These are phyloP conservation scores for Fusarium haematococcum DNA, from an alignment of 2,329 filamentous ascomycete genomes.

Conservation along the genomic window DNA sequence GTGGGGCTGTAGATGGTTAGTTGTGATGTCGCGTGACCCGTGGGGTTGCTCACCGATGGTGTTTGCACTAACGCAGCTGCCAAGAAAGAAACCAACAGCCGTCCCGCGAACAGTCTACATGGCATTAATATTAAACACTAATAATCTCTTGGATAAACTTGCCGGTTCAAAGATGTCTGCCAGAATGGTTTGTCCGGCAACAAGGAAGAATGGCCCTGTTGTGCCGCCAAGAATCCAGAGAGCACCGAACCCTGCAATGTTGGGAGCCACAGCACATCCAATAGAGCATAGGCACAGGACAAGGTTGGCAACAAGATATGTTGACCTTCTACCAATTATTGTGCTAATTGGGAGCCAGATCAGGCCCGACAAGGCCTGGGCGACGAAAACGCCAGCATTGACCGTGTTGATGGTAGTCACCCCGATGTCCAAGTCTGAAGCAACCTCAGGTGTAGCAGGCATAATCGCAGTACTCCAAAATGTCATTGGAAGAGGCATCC, in stretches of 20 bases:
- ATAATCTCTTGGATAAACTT: neutral
- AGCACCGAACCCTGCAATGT: conserved; percentile 34
- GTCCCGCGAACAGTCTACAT: conserved; percentile 38
- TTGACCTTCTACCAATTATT: conserved; percentile 36
- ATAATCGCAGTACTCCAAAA: conserved; percentile 45
- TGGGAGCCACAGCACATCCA: conserved; percentile 36
- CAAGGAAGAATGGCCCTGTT: conserved; percentile 43
- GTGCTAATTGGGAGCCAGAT: conserved; percentile 44
- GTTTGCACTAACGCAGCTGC: conserved; percentile 42
- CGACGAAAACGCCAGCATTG: conserved; percentile 42
- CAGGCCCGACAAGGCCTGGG: conserved; percentile 39
- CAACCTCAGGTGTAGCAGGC: conserved; percentile 39
- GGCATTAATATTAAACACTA: neutral
- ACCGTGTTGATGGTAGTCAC: conserved; percentile 35
- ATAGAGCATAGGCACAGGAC: conserved; percentile 38
- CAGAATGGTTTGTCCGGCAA: conserved; percentile 42
- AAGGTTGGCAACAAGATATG: conserved; percentile 42
- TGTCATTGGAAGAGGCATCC: conserved; percentile 46
- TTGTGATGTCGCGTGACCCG: neutral
- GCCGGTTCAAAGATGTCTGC: conserved; percentile 44
- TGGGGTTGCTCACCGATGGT: conserved; percentile 33
- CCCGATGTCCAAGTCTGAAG: conserved; percentile 19
- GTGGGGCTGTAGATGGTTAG: conserved; percentile 28
- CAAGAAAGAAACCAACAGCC: conserved; percentile 43
- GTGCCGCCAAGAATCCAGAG: conserved; percentile 43